Percentiles rank a stretch among this genome's conserved stretches.
Conservation (phyloP, 352 stramenopile species). For the Phytophthora brassicae region DNA sequence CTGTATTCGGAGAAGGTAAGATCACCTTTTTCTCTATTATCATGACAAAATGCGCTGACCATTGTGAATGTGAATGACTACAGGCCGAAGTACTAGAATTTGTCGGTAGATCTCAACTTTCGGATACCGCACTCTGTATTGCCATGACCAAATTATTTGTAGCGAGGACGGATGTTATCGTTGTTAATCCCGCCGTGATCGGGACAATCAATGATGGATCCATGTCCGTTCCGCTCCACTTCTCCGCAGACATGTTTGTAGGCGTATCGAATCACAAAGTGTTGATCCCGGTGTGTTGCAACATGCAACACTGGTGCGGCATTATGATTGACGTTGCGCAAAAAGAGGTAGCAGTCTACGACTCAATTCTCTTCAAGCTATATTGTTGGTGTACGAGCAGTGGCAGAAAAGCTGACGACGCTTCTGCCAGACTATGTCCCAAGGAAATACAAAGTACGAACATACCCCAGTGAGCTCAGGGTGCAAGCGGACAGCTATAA, state of each 20-base stretch:
- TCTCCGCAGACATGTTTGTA: not conserved
- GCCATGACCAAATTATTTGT: conserved; percentile 2
- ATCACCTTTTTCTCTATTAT: not conserved
- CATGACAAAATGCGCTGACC: too few species aligned
- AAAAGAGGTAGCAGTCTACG: not conserved
- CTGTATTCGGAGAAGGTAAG: not conserved
- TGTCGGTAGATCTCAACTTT: conserved; percentile 5
- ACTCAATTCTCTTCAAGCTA: not conserved
- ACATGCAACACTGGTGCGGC: not conserved
- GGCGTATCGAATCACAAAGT: not conserved
- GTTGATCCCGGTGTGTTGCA: not conserved
- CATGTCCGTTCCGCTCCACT: not conserved
- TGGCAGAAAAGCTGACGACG: not conserved
- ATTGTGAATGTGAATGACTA: not conserved
- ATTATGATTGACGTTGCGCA: not conserved
- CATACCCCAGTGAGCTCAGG: not conserved
- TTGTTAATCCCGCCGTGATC: not conserved
- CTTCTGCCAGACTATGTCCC: not conserved
- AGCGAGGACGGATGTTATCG: not conserved
- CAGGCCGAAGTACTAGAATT: conserved; percentile 5
- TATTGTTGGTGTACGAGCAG: not conserved
- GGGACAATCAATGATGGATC: not conserved
- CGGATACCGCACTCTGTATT: not conserved
- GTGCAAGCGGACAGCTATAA: conserved; percentile 2
- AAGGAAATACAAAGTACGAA: not conserved